These are phyloP conservation scores for Nannizziopsis arthrosporioides DNA, from an alignment of 2,329 filamentous ascomycete species.

Conservation along the genomic window DNA sequence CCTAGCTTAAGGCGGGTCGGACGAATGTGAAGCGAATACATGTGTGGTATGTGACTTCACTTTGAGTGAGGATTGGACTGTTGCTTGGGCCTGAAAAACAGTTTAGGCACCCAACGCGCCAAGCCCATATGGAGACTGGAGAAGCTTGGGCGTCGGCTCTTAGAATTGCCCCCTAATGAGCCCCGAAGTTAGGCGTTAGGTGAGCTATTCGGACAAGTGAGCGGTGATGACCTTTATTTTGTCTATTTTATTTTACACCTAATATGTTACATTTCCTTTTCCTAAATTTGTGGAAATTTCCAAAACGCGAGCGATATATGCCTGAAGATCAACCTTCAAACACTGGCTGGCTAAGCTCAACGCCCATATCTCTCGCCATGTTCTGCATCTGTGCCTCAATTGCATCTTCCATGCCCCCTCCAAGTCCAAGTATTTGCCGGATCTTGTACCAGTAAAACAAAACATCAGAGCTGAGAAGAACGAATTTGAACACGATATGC, in stretches of 20 bases:
- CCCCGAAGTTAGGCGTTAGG: too few species aligned
- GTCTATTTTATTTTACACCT: neutral
- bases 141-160: too few species aligned
- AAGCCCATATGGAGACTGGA: too few species aligned
- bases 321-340: constrained; percentile 55
- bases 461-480: constrained; percentile 64
- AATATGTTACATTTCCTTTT: neutral
- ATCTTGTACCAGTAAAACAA: constrained; percentile 73
- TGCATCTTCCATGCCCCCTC: constrained; percentile 85
- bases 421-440: constrained; percentile 62
- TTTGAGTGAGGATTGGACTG: too few species aligned
- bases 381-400: constrained; percentile 76
- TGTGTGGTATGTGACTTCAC: too few species aligned
- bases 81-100: too few species aligned
- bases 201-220: too few species aligned
- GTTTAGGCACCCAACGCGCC: too few species aligned
- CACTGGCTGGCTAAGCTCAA: constrained; percentile 77
- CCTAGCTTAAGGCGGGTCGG: neutral
- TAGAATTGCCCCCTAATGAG: too few species aligned
- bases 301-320: neutral
- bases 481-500: constrained; percentile 70
- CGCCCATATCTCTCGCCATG: constrained; percentile 81
- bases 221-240: too few species aligned
- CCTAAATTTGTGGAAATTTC: too few species aligned
- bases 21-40: too few species aligned